Evolutionary conservation across 192 early-diverging fungal genomes (phyloP).

Genomic region (Jimgerdemannia flammicorona): DNA sequence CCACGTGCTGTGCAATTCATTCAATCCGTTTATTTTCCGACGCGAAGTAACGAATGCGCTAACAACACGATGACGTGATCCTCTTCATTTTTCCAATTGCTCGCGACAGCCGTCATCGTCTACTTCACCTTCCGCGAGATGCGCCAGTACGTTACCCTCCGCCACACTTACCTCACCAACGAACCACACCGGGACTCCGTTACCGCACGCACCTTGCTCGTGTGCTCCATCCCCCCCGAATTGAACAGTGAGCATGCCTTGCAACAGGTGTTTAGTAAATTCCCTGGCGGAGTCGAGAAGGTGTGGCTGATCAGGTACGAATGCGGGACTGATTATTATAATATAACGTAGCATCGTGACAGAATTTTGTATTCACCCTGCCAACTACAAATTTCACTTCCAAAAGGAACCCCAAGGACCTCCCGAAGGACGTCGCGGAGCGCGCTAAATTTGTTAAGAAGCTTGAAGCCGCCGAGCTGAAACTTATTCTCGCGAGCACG

Average conservation of each 20-base stretch:
- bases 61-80: too few species aligned
- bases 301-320: slow-evolving; percentile 59
- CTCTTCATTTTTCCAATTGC: slow-evolving; percentile 1
- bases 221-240: slow-evolving; percentile 65
- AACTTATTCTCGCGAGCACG: slow-evolving; percentile 35
- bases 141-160: slow-evolving; percentile 52
- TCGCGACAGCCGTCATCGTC: slow-evolving; percentile 30
- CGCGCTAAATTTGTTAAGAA: slow-evolving; percentile 43
- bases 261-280: slow-evolving; percentile 48
- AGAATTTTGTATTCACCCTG: not conserved
- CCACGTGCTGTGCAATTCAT: not conserved
- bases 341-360: not conserved
- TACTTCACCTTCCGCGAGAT: slow-evolving; percentile 58
- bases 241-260: slow-evolving; percentile 47
- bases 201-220: slow-evolving; percentile 61
- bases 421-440: slow-evolving; percentile 43
- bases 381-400: not conserved
- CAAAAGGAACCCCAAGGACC: slow-evolving; percentile 39
- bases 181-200: slow-evolving; percentile 41
- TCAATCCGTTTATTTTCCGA: not conserved
- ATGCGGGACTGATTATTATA: not conserved
- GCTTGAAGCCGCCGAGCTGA: slow-evolving; percentile 50
- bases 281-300: slow-evolving; percentile 65
- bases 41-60: not conserved
- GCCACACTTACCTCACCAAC: slow-evolving; percentile 58